Percentiles rank a stretch among this genome's conserved stretches.
Evolutionary conservation across 2,329 filamentous ascomycete genomes (phyloP).

Genomic region (Fusarium sp.): DNA sequence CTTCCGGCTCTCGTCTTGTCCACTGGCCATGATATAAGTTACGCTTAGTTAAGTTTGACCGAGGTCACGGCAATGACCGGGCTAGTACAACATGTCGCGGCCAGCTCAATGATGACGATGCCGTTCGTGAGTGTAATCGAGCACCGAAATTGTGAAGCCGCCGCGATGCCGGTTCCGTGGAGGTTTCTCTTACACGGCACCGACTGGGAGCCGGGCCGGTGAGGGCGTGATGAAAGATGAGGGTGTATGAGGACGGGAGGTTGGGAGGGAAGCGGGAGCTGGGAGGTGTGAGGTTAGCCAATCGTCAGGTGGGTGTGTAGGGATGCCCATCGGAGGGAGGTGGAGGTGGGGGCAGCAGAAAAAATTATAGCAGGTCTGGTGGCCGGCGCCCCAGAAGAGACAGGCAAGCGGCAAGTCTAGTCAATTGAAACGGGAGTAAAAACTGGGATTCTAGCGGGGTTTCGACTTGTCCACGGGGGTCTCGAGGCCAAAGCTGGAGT

Average conservation of each 20-base stretch:
- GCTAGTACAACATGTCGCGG: conserved; percentile 1
- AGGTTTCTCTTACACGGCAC: conserved; percentile 20
- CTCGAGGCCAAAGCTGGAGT: neutral
- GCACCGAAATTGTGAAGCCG: conserved; percentile 12
- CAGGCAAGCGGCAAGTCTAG: conserved; percentile 4
- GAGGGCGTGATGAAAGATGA: conserved; percentile 34
- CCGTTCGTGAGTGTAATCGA: conserved; percentile 5
- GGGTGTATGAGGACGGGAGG: conserved; percentile 6
- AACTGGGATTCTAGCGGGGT: conserved; percentile 1
- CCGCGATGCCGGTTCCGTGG: conserved; percentile 29
- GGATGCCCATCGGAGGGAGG: conserved; percentile 11
- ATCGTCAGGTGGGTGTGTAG: conserved; percentile 7
- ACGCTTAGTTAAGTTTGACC: too few species aligned
- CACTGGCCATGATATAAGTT: conserved; percentile 32
- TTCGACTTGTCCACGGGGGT: conserved; percentile 6
- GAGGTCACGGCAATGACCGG: conserved; percentile 31
- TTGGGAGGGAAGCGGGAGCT: neutral
- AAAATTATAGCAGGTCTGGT: conserved; percentile 4
- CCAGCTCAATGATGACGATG: conserved; percentile 23
- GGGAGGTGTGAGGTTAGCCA: conserved; percentile 14
- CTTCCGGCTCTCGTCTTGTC: conserved; percentile 33
- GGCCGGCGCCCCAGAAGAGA: neutral
- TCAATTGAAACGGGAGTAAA: conserved; percentile 5
- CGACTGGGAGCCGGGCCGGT: conserved; percentile 39
- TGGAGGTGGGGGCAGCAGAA: conserved; percentile 15